These are phyloP conservation scores for Globisporangium rhizosaccharum DNA, from an alignment of 352 stramenopile species.

Conservation along the genomic window DNA sequence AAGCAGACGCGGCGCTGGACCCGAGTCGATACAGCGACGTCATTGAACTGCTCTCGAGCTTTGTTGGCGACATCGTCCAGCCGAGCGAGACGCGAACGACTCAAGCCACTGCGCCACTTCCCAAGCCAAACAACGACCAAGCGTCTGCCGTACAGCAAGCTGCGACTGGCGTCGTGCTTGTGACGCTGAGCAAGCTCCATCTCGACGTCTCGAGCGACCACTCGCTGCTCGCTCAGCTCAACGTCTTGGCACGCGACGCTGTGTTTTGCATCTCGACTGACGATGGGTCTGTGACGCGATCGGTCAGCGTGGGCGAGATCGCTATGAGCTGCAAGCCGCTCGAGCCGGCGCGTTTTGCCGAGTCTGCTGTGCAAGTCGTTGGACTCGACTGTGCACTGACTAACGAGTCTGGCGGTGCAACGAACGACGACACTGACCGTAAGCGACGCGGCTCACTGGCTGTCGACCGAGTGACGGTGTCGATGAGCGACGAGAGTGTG, in stretches of 20 bases:
- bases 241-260: slow-evolving; percentile 6
- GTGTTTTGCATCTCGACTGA: slow-evolving; percentile 6
- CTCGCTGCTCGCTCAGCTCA: background rate
- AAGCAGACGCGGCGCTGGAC: slow-evolving; percentile 9
- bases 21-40: slow-evolving; percentile 5
- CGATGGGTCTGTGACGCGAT: background rate
- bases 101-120: background rate
- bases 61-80: slow-evolving; percentile 7
- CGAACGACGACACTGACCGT: background rate
- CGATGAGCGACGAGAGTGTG: slow-evolving; percentile 1
- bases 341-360: background rate
- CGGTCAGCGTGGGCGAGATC: slow-evolving; percentile 5
- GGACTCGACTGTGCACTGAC: slow-evolving; percentile 1
- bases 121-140: too few relatives aligned
- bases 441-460: background rate
- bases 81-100: background rate
- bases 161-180: slow-evolving; percentile 12
- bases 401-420: background rate
- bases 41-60: slow-evolving; percentile 9
- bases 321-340: slow-evolving; percentile 4
- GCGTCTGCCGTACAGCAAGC: too few relatives aligned
- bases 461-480: slow-evolving; percentile 1
- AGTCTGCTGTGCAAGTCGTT: slow-evolving; percentile 6
- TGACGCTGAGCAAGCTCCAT: slow-evolving; percentile 29
- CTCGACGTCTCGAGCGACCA: slow-evolving; percentile 15